These are phyloP conservation scores for Saturnispora diversa DNA, from an alignment of 805 yeast genomes.

Conservation along the genomic window DNA sequence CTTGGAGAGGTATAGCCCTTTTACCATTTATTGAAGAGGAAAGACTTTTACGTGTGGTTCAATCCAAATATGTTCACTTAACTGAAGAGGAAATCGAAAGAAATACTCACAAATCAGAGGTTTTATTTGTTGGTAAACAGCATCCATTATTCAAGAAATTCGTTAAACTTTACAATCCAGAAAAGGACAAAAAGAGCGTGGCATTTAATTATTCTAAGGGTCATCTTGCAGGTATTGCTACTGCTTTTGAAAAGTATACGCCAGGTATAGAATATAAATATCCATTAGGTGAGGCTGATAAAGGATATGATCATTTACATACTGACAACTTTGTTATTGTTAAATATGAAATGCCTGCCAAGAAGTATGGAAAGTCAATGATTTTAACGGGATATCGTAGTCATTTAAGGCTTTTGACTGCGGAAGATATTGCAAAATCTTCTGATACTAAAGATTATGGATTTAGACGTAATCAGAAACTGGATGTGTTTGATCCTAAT, in stretches of 20 bases:
- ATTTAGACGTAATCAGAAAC: conserved; percentile 19
- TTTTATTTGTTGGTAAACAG: conserved; percentile 56
- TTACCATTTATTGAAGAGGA: conserved; percentile 84
- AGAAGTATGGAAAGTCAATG: conserved; percentile 67
- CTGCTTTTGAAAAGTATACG: conserved; percentile 30
- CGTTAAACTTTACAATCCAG: conserved; percentile 35
- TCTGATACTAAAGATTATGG: conserved; percentile 34
- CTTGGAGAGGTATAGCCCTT: conserved; percentile 91
- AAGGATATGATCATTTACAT: conserved; percentile 35
- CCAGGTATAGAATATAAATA: conserved; percentile 32
- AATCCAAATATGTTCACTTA: conserved; percentile 51
- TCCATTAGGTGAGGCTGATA: conserved; percentile 34
- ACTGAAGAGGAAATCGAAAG: conserved; percentile 62
- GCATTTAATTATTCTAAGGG: conserved; percentile 42
- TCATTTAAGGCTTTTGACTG: conserved; percentile 50
- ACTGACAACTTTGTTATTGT: conserved; percentile 35
- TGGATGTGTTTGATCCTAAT: conserved; percentile 19
- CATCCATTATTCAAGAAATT: conserved; percentile 44
- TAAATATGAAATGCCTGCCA: conserved; percentile 54
- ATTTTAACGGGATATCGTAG: conserved; percentile 71
- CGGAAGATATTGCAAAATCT: conserved; percentile 60
- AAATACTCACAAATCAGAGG: conserved; percentile 64
- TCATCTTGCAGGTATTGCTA: conserved; percentile 53
- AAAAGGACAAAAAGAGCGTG: conserved; percentile 33
- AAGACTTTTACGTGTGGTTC: conserved; percentile 61